A percentile compares a stretch with the other conserved stretches of the same genome.
These are phyloP conservation scores for Quillaja saponaria DNA, from an alignment of 306 rosid genomes.

Conservation along the genomic window DNA sequence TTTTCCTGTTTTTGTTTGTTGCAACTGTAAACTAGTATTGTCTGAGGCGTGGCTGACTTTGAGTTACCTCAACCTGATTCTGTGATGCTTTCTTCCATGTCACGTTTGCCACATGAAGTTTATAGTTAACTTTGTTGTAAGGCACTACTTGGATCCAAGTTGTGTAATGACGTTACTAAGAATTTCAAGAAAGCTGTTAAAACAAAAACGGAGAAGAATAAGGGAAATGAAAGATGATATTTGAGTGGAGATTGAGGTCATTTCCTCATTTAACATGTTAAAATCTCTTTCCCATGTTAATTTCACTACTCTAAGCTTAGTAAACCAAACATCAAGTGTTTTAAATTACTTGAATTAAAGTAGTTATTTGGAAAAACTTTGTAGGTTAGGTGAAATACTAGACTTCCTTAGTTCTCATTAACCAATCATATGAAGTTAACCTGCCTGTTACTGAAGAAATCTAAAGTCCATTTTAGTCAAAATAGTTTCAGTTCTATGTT, in stretches of 20 bases:
- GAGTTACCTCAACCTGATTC: constrained; percentile 12
- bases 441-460: background rate
- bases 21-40: too few relatives aligned
- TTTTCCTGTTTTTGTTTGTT: too few relatives aligned
- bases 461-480: background rate
- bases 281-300: too few relatives aligned
- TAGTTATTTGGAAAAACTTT: too few relatives aligned
- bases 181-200: constrained; percentile 5
- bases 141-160: background rate
- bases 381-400: too few relatives aligned
- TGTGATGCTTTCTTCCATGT: constrained; percentile 16
- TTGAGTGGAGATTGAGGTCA: too few relatives aligned
- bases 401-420: too few relatives aligned
- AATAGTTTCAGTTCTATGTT: constrained; percentile 16
- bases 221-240: background rate
- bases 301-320: too few relatives aligned
- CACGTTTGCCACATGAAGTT: constrained; percentile 11
- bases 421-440: background rate
- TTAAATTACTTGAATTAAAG: too few relatives aligned
- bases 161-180: constrained; percentile 3
- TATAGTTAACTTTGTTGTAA: constrained; percentile 7
- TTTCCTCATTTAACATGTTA: too few relatives aligned
- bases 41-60: background rate
- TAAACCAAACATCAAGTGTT: too few relatives aligned
- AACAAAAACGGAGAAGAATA: background rate